Percentiles rank a stretch among this genome's conserved stretches.
These are phyloP conservation scores for Acmispon strigosus DNA, from an alignment of 306 rosid species.

Conservation along the genomic window DNA sequence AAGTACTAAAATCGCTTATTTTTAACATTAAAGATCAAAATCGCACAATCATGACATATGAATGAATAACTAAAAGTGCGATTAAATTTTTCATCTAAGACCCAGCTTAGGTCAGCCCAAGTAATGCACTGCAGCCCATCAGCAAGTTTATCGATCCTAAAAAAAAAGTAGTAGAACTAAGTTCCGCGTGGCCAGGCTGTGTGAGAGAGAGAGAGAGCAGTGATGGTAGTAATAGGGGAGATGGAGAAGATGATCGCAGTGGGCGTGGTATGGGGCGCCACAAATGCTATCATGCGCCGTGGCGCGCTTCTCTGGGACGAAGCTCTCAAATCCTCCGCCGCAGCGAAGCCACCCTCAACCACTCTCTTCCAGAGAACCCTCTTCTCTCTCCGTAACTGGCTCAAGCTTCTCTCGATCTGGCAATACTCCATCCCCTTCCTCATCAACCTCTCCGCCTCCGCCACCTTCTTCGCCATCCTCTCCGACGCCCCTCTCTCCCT, in stretches of 20 bases:
- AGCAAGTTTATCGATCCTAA: no score
- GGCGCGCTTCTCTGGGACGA: slow-evolving; percentile 79
- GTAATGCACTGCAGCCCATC: background rate
- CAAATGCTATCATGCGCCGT: slow-evolving; percentile 87
- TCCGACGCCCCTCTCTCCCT: slow-evolving; percentile 73
- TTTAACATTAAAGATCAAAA: no score
- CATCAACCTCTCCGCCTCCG: slow-evolving; percentile 82
- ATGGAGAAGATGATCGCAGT: slow-evolving; percentile 83
- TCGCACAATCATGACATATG: no score
- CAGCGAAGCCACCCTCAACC: background rate
- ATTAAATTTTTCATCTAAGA: no score
- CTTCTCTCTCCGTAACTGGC: slow-evolving; percentile 49
- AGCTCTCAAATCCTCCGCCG: slow-evolving; percentile 51
- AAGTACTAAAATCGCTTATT: no score
- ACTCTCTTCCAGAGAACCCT: slow-evolving; percentile 14
- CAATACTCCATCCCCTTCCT: slow-evolving; percentile 73
- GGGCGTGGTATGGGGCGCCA: slow-evolving; percentile 88
- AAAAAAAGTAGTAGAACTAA: no score
- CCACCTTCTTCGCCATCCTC: slow-evolving; percentile 77
- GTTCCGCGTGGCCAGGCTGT: background rate
- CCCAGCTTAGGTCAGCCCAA: background rate
- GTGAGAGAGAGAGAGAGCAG: background rate
- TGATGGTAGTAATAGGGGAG: background rate
- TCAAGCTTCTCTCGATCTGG: slow-evolving; percentile 74
- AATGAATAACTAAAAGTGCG: no score